Evolutionary conservation across 495 filamentous ascomycete species (phyloP).

Genomic region (Sporormia fimetaria): DNA sequence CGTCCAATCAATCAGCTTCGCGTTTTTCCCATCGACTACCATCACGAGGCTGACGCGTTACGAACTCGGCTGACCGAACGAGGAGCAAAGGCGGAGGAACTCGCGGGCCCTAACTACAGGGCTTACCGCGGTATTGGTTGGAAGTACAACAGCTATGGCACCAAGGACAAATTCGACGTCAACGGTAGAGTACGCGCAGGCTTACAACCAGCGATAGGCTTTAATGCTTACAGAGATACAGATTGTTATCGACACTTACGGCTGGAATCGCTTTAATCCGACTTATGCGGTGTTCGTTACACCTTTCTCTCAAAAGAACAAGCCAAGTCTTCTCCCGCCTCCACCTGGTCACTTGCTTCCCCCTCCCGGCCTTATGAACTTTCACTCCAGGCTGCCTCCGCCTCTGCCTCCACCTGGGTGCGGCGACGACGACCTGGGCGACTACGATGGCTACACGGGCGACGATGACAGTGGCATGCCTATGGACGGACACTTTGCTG

Average conservation of each 20-base stretch:
- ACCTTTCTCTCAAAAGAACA: slow-evolving; percentile 27
- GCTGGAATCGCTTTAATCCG: slow-evolving; percentile 37
- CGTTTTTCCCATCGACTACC: slow-evolving; percentile 47
- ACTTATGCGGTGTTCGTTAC: slow-evolving; percentile 25
- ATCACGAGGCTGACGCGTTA: slow-evolving; percentile 37
- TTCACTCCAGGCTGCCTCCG: no score
- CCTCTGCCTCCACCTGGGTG: no score
- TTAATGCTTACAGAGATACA: background rate
- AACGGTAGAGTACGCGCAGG: slow-evolving; percentile 32
- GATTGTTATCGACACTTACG: slow-evolving; percentile 44
- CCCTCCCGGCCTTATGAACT: no score
- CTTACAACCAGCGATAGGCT: background rate
- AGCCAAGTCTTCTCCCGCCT: background rate
- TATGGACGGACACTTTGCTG: slow-evolving; percentile 30
- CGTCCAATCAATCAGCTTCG: slow-evolving; percentile 43
- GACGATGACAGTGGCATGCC: slow-evolving; percentile 32
- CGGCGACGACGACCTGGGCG: slow-evolving; percentile 18
- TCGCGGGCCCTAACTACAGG: slow-evolving; percentile 53
- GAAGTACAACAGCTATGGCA: slow-evolving; percentile 23
- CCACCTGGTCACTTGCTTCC: no score
- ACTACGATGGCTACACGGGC: slow-evolving; percentile 24
- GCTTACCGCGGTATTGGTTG: slow-evolving; percentile 44
- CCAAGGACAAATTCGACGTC: slow-evolving; percentile 39
- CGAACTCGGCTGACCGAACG: slow-evolving; percentile 29
- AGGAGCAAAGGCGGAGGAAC: slow-evolving; percentile 31